Base-by-base conservation (phyloP, 331 rosid species). In the Quercus tomentella region DNA sequence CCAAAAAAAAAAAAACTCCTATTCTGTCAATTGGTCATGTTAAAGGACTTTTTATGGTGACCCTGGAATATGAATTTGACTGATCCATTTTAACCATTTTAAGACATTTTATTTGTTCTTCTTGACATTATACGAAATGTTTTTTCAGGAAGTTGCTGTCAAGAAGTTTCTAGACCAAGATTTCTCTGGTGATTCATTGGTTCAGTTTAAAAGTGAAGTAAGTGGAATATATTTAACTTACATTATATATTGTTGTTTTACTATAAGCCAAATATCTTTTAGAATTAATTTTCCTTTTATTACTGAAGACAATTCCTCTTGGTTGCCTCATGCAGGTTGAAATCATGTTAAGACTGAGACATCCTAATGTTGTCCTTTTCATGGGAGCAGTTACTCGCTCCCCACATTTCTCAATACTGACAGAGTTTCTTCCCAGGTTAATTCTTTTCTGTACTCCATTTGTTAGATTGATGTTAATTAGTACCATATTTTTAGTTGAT, bases 301-400 rank as follows among this genome's bases (percentile, higher is more conserved):
- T 16, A 63, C 45, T 54, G 4, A 26, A 57, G 61, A n/a, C 54
- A 57, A 65, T 68, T 79, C 15, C 67, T 82, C 66, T 58, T 70
- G 33, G 49, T 74, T 76, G 82, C 51, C 65, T 72, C 67, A 33
- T 89, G 78, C 87, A 96, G 99, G 91, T 96, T 81, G 99, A 96
- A 88, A 96, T 96, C 85, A 96, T 92, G 99, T 82, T 96, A 83
- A 90, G 97, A 85, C 81, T 96, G 83, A 91, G 99, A 83, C 99
- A 96, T 88, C 99, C 99, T 77, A 96, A 96, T 86, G 99, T 96
- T 73, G 97, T 96, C 77, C 99, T 96, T 84, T 96, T 96, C 85
- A 96, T 96, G 97, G 99, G 99, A 72, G 99, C 99, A 23, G 93
- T 96, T 81, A 93, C 99, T 77, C 92, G 96, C 17, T 77, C 97